Evolutionary conservation across 768 basidiomycete genomes (phyloP).

Genomic region (Auricularia sp.): DNA sequence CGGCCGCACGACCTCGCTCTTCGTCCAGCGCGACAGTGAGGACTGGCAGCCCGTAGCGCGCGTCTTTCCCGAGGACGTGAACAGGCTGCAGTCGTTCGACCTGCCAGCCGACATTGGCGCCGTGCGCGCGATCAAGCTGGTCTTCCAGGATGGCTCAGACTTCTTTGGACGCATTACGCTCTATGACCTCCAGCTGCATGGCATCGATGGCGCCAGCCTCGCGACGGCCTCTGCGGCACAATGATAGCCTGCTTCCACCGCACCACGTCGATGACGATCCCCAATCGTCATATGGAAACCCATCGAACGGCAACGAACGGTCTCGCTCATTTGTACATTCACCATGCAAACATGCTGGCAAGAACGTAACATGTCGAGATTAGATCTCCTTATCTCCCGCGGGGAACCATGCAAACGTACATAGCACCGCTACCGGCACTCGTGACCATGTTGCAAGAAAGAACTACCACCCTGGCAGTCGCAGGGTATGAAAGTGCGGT

Average conservation of each 20-base stretch:
- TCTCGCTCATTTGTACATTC: neutral
- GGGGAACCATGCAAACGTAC: too few species aligned
- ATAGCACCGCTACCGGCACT: too few species aligned
- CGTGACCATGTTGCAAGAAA: too few species aligned
- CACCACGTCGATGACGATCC: too few species aligned
- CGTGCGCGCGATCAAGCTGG: constrained; percentile 44
- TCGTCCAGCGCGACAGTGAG: constrained; percentile 14
- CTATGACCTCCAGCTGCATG: constrained; percentile 45
- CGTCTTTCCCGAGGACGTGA: constrained; percentile 73
- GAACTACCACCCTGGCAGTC: too few species aligned
- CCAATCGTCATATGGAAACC: neutral
- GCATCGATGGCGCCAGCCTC: constrained; percentile 3
- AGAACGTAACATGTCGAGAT: too few species aligned
- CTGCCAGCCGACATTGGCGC: constrained; percentile 18
- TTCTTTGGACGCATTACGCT: constrained; percentile 76
- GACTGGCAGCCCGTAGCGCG: constrained; percentile 42
- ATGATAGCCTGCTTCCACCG: neutral
- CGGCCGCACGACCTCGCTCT: constrained; percentile 43
- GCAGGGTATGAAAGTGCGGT: too few species aligned
- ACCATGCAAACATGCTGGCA: too few species aligned
- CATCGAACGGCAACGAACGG: neutral
- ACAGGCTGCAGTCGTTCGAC: constrained; percentile 59
- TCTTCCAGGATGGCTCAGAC: constrained; percentile 76
- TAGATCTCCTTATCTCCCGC: too few species aligned
- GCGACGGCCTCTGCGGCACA: neutral